Base-by-base conservation (phyloP, 331 rosid genomes). In the Quercus tomentella region DNA sequence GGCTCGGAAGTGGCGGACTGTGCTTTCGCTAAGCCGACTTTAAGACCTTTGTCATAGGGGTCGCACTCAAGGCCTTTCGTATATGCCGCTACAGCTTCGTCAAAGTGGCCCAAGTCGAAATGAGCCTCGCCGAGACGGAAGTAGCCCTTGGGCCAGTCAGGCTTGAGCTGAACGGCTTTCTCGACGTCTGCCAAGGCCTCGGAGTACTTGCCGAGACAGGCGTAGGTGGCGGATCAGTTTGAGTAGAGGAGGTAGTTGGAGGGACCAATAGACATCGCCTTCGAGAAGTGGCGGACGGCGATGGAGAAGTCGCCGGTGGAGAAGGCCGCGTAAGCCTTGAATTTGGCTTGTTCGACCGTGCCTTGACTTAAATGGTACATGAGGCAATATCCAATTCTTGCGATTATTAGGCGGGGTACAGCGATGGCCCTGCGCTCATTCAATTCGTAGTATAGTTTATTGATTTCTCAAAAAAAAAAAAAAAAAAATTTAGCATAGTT, bases 331-430 rank as follows among this genome's bases (percentile, higher is more conserved):
- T 94, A 91, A 21, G 97, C 98, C 66, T 82, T 86, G 75, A 91
- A 89, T 91, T 94, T 94, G 69, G 98, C 95, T 88, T 94, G 97
- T 72, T 94, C 97, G 52, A 97, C 98, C 97, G 89, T 88, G 4
- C n/a, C 23, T n/a, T n/a, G n/a, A n/a, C n/a, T n/a, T n/a, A n/a
- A n/a, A n/a, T n/a, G n/a, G n/a, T n/a, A n/a, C n/a, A n/a, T n/a
- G n/a, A n/a, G n/a, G n/a, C n/a, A n/a, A n/a, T n/a, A n/a, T n/a
- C n/a, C n/a, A n/a, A n/a, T n/a, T n/a, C n/a, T n/a, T n/a, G n/a
- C n/a, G n/a, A n/a, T n/a, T n/a, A n/a, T n/a, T n/a, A n/a, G n/a
- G n/a, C n/a, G n/a, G n/a, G n/a, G n/a, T n/a, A n/a, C n/a, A n/a
- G n/a, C n/a, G n/a, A n/a, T n/a, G n/a, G n/a, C n/a, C n/a, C n/a